A percentile compares a stretch with the other conserved stretches of the same genome.
These are phyloP conservation scores for Hypoxylon sp. DNA, from an alignment of 2,329 filamentous ascomycete species.

Conservation along the genomic window DNA sequence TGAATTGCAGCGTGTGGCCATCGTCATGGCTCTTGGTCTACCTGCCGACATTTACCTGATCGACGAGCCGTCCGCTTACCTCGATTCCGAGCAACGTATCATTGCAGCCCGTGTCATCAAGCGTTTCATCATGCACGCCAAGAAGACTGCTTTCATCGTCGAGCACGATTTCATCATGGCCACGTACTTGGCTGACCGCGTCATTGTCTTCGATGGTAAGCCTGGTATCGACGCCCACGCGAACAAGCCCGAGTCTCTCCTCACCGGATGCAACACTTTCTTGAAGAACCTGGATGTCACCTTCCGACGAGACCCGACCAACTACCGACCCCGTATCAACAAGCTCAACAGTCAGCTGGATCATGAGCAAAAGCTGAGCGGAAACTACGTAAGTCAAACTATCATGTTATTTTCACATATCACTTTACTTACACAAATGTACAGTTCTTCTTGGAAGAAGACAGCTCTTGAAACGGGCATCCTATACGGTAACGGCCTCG, in stretches of 20 bases:
- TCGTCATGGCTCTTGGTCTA: slow-evolving; percentile 93
- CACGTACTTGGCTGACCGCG: slow-evolving; percentile 79
- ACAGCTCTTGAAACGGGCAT: slow-evolving; percentile 69
- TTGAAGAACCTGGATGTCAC: slow-evolving; percentile 97
- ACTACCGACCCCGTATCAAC: slow-evolving; percentile 97
- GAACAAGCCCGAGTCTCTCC: slow-evolving; percentile 87
- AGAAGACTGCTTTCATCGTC: slow-evolving; percentile 99
- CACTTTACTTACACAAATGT: slow-evolving; percentile 25
- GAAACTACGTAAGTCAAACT: slow-evolving; percentile 81
- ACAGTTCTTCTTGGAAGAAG: slow-evolving; percentile 94
- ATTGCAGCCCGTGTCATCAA: slow-evolving; percentile 97
- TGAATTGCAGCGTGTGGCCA: slow-evolving; percentile 99
- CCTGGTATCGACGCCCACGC: slow-evolving; percentile 89
- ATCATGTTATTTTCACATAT: slow-evolving; percentile 16
- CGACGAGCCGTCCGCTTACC: slow-evolving; percentile 95
- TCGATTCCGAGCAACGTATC: slow-evolving; percentile 99
- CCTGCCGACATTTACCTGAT: slow-evolving; percentile 99
- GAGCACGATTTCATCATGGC: slow-evolving; percentile 99
- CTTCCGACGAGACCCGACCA: slow-evolving; percentile 96
- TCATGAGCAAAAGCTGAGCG: slow-evolving; percentile 92
- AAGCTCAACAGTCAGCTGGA: slow-evolving; percentile 95
- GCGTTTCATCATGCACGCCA: slow-evolving; percentile 99
- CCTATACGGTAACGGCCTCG: slow-evolving; percentile 53
- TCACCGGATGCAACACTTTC: slow-evolving; percentile 97
- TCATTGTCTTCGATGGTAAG: slow-evolving; percentile 97